Evolutionary conservation across 2,329 filamentous ascomycete species (phyloP).

Genomic region (Fonsecaea monophora): DNA sequence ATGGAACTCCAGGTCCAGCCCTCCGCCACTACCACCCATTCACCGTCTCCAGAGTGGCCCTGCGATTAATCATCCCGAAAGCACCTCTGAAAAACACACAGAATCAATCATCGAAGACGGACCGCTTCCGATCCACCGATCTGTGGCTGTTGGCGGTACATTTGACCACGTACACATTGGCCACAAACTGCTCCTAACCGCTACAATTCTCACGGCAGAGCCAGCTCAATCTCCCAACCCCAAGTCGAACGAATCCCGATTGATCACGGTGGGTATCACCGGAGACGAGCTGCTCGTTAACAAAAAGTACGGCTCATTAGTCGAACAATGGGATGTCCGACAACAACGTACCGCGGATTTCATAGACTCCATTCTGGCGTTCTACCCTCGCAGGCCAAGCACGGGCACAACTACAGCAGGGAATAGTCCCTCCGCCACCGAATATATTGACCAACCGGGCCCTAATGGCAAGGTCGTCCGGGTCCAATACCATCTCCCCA

Average conservation of each 20-base stretch:
- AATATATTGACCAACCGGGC: constrained; percentile 46
- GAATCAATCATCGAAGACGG: constrained; percentile 16
- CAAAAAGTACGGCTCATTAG: constrained; percentile 82
- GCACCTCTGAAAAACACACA: not conserved
- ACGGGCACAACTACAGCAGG: constrained; percentile 26
- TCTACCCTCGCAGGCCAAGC: constrained; percentile 56
- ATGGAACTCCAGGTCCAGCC: constrained; percentile 29
- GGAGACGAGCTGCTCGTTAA: constrained; percentile 84
- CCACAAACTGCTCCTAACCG: constrained; percentile 95
- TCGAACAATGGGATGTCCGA: constrained; percentile 81
- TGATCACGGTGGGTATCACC: constrained; percentile 82
- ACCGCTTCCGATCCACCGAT: constrained; percentile 54
- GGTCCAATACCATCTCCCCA: constrained; percentile 51
- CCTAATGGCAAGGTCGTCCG: constrained; percentile 50
- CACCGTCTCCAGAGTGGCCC: constrained; percentile 27
- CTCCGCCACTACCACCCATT: constrained; percentile 9
- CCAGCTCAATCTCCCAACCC: constrained; percentile 50
- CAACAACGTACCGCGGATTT: constrained; percentile 75
- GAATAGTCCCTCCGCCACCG: constrained; percentile 32
- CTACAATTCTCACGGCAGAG: constrained; percentile 74
- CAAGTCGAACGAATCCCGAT: constrained; percentile 37
- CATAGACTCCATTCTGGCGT: constrained; percentile 66
- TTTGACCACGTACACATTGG: constrained; percentile 96
- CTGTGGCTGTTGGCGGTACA: constrained; percentile 85
- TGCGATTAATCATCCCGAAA: constrained; percentile 16